phyloP scores from a whole-genome alignment of 768 basidiomycete genomes.

The Boletus rubescentipes region DNA sequence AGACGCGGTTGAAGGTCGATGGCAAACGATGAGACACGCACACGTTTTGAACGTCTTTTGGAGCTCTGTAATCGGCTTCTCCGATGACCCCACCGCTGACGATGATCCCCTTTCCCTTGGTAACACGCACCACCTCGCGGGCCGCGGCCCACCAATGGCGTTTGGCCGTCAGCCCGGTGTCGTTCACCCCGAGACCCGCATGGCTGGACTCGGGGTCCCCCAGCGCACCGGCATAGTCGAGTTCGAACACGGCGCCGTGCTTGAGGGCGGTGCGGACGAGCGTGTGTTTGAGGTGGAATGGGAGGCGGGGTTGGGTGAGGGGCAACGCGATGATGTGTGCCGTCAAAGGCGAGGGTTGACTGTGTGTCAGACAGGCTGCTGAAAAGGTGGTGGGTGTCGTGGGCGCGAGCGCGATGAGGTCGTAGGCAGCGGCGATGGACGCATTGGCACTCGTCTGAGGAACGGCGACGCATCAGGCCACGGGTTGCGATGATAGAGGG shows the following conservation, averaged over 20 bases:
- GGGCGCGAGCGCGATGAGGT: conserved; percentile 74
- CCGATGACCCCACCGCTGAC: conserved; percentile 67
- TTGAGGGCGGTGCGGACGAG: conserved; percentile 76
- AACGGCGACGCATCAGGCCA: neutral
- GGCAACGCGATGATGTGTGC: conserved; percentile 82
- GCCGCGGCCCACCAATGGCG: conserved; percentile 85
- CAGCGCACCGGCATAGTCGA: conserved; percentile 73
- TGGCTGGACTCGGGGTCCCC: conserved; percentile 53
- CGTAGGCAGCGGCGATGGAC: conserved; percentile 61
- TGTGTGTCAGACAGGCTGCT: conserved; percentile 77
- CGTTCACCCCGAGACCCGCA: conserved; percentile 46
- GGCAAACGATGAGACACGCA: conserved; percentile 38
- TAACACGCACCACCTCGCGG: conserved; percentile 73
- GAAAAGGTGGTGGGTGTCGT: conserved; percentile 73
- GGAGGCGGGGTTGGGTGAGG: conserved; percentile 71
- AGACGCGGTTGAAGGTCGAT: neutral
- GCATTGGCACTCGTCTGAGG: conserved; percentile 72
- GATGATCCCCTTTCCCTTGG: conserved; percentile 75
- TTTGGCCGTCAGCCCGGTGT: conserved; percentile 57
- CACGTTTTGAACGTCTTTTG: conserved; percentile 77
- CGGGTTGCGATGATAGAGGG: no score
- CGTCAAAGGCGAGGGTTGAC: conserved; percentile 69
- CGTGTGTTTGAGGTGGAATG: conserved; percentile 82
- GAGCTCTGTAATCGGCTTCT: conserved; percentile 64
- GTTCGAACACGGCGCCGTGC: conserved; percentile 82